Base-by-base conservation (phyloP, 2,329 filamentous ascomycete genomes). In the Diaporthe velutina region DNA sequence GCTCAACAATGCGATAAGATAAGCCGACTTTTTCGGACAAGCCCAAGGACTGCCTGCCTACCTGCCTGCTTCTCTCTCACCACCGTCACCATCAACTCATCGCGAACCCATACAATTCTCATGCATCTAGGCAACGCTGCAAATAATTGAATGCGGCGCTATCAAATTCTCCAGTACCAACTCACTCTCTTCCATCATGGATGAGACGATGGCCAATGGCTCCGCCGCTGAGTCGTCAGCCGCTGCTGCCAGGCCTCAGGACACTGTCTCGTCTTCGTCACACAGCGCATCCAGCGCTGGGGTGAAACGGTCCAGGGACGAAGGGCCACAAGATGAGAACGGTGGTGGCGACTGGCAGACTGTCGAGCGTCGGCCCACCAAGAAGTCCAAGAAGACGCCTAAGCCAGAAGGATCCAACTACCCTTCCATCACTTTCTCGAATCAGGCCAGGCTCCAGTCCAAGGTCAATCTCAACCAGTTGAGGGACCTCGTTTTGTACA, bases 401-500 rank as follows among this genome's bases (percentile, higher is more conserved):
- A 88, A 87, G 58, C 83, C 87, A 48, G 85, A 88, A 50, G 88
- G 87, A 5, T 87, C 84, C 74, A 90, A 89, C 78, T 93, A 93
- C 80, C 91, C 91, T 54, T 84, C 86, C 52, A 89, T 93, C 77
- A 84, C 84, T 28, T 92, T 93, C 78, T 90, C 90, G 25, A 81
- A 86, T 77, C 89, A 87, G 73, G 87, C 89, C 25, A 89, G 90
- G 78, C 85, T 94, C 9, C 88, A 91, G 78, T 86, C 87, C 76
- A 91, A 90, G 82, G 89, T 93, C 81, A 90, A 90, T 76, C 85
- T 93, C 60, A 88, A 88, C 75, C 89, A 92, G 76, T 82, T 94
- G 70, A 91, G 92, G 79, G 90, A 89, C 76, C 84, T 94, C 57
- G 86, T 93, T 35, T 85, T 93, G 15, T 94, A 93, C 82, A 88